Conservation (phyloP, 768 basidiomycete species). For the Sutorius australiensis region DNA sequence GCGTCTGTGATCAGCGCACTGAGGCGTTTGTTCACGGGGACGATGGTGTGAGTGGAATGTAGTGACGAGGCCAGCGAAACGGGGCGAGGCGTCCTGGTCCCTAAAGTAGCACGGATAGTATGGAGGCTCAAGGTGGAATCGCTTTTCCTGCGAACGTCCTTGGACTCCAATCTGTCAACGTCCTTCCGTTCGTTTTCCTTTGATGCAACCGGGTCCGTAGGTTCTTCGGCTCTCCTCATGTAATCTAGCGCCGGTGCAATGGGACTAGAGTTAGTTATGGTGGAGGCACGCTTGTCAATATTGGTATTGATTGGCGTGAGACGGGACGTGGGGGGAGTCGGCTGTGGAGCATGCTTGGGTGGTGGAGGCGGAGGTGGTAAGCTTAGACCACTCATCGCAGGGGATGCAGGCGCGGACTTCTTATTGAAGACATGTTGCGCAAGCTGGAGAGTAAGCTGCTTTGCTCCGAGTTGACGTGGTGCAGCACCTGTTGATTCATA, state of each 20-base stretch:
- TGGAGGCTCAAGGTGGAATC: conserved; percentile 78
- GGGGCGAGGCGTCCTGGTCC: conserved; percentile 56
- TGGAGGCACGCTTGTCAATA: conserved; percentile 43
- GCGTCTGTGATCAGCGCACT: conserved; percentile 67
- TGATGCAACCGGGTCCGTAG: conserved; percentile 16
- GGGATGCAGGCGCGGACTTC: conserved; percentile 33
- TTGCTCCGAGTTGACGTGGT: conserved; percentile 27
- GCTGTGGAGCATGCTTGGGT: conserved; percentile 33
- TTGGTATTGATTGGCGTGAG: conserved; percentile 20
- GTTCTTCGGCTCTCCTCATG: conserved; percentile 42
- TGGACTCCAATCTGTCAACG: conserved; percentile 39
- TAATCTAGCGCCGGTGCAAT: conserved; percentile 57
- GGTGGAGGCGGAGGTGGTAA: conserved; percentile 37
- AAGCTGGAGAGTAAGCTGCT: conserved; percentile 39
- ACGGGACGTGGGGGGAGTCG: conserved; percentile 19
- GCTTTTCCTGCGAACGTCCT: conserved; percentile 77
- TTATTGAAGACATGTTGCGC: conserved; percentile 47
- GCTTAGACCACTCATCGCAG: conserved; percentile 29
- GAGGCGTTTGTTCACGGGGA: conserved; percentile 60
- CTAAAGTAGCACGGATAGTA: conserved; percentile 58
- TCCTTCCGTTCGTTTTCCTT: conserved; percentile 31
- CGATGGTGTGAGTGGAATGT: conserved; percentile 69
- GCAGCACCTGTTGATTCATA: conserved; percentile 8
- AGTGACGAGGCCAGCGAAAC: conserved; percentile 77
- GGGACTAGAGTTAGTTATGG: conserved; percentile 51